Conservation (phyloP, 345 rosid genomes). For the Gossypium ekmanianum region DNA sequence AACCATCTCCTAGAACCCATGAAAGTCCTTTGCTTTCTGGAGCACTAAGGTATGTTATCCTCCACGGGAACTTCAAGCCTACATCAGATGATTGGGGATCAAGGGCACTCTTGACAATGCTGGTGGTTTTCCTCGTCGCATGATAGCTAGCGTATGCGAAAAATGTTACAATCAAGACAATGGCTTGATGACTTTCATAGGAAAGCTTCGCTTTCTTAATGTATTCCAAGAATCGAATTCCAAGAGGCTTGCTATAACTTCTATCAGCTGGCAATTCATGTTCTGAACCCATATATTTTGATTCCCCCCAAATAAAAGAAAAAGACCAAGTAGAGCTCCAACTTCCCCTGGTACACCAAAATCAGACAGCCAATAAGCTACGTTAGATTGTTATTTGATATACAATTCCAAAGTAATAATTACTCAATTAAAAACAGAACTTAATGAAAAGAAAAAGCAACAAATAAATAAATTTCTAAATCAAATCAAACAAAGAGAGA, state of each 20-base stretch:
- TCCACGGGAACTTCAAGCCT: constrained; percentile 41
- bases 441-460: background rate
- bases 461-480: background rate
- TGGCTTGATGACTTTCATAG: constrained; percentile 57
- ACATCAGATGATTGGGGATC: constrained; percentile 56
- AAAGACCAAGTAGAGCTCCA: background rate
- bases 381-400: background rate
- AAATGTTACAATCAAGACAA: constrained; percentile 83
- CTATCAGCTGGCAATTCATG: constrained; percentile 24
- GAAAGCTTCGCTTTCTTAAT: constrained; percentile 50
- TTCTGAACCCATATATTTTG: constrained; percentile 48
- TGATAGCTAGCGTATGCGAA: constrained; percentile 79
- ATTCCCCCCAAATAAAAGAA: background rate
- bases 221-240: constrained; percentile 55
- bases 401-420: background rate
- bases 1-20: constrained; percentile 52
- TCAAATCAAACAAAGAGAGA: background rate
- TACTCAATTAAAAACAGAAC: constrained; percentile 2
- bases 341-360: constrained; percentile 15
- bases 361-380: constrained; percentile 7
- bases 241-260: constrained; percentile 47
- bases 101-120: constrained; percentile 86
- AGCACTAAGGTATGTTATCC: constrained; percentile 16
- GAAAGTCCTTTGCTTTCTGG: constrained; percentile 30
- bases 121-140: constrained; percentile 80